phyloP scores from a whole-genome alignment of 2,329 filamentous ascomycete genomes.

The Simplicillium aogashimaense region DNA sequence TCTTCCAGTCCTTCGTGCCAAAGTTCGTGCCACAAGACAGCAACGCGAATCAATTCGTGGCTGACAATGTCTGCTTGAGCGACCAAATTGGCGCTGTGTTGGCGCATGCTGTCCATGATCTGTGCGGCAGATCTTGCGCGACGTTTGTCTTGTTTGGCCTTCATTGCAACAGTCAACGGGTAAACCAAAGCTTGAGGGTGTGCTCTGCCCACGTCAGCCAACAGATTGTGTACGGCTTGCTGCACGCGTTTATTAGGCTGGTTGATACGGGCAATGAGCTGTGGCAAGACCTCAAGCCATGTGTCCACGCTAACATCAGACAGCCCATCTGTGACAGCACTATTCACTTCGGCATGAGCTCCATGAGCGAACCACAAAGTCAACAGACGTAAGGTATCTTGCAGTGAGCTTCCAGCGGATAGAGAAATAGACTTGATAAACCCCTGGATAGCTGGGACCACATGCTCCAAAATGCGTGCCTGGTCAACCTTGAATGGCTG shows the following conservation, averaged over 20 bases:
- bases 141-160: slow-evolving; percentile 72
- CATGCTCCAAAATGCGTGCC: slow-evolving; percentile 69
- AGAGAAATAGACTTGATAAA: slow-evolving; percentile 97
- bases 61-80: slow-evolving; percentile 94
- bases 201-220: slow-evolving; percentile 85
- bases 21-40: slow-evolving; percentile 95
- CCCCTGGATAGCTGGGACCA: slow-evolving; percentile 86
- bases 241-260: slow-evolving; percentile 86
- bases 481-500: slow-evolving; percentile 38
- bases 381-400: slow-evolving; percentile 85
- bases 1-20: slow-evolving; percentile 99
- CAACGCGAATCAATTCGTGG: slow-evolving; percentile 91
- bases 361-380: slow-evolving; percentile 97
- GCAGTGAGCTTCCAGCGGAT: slow-evolving; percentile 82
- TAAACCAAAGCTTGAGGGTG: slow-evolving; percentile 97
- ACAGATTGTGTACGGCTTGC: slow-evolving; percentile 80
- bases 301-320: slow-evolving; percentile 90
- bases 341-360: slow-evolving; percentile 77
- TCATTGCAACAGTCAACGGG: slow-evolving; percentile 94
- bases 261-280: slow-evolving; percentile 94
- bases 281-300: slow-evolving; percentile 96
- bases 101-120: slow-evolving; percentile 97
- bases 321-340: slow-evolving; percentile 82
- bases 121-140: slow-evolving; percentile 80
- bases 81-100: slow-evolving; percentile 85